phyloP scores from a whole-genome alignment of 768 basidiomycete species.

The Kwoniella dejecticola region DNA sequence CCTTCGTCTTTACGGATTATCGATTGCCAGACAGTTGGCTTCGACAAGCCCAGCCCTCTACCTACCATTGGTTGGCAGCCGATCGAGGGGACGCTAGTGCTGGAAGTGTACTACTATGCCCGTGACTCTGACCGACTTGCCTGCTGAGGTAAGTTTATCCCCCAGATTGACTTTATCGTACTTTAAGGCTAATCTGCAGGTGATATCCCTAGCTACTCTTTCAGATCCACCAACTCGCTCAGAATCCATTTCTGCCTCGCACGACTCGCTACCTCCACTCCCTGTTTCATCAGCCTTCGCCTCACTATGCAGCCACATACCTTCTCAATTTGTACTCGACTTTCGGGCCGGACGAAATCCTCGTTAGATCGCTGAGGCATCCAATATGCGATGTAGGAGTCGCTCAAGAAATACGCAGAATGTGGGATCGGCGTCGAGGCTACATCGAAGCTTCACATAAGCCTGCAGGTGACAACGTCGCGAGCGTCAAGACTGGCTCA shows the following conservation, averaged over 20 bases:
- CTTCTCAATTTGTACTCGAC: slow-evolving; percentile 58
- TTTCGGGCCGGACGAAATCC: slow-evolving; percentile 33
- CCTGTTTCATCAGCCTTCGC: slow-evolving; percentile 64
- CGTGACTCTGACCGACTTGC: slow-evolving; percentile 27
- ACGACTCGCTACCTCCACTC: slow-evolving; percentile 62
- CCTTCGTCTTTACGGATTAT: too few species aligned
- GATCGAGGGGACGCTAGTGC: too few species aligned
- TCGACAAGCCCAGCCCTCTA: too few species aligned
- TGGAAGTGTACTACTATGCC: slow-evolving; percentile 5
- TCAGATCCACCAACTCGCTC: slow-evolving; percentile 71
- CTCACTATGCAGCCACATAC: slow-evolving; percentile 69
- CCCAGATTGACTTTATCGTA: too few species aligned
- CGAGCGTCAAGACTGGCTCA: too few species aligned
- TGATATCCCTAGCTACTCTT: slow-evolving; percentile 87
- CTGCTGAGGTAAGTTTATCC: slow-evolving; percentile 38
- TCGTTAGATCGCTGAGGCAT: slow-evolving; percentile 45
- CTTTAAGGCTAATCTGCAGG: too few species aligned
- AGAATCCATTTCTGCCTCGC: slow-evolving; percentile 67
- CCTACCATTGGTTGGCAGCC: too few species aligned
- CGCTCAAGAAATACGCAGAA: slow-evolving; percentile 34
- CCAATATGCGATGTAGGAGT: slow-evolving; percentile 47
- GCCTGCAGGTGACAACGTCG: too few species aligned
- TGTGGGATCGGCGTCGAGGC: slow-evolving; percentile 39
- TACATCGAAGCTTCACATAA: too few species aligned
- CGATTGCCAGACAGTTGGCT: too few species aligned